These are phyloP conservation scores for Sporothrix luriei DNA, from an alignment of 2,329 filamentous ascomycete genomes.

Conservation along the genomic window DNA sequence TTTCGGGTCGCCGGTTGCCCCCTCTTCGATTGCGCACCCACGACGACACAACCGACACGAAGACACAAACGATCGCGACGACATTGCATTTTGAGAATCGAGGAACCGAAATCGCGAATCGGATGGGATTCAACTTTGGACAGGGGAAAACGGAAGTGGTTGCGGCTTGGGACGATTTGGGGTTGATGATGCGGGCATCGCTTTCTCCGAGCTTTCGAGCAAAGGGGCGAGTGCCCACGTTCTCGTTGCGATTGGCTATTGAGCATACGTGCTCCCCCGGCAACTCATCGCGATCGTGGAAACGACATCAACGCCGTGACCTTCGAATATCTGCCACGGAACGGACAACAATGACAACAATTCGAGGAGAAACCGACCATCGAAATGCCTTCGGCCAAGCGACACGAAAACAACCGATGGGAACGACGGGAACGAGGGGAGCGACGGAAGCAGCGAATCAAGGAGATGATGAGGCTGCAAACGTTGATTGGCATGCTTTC, in stretches of 20 bases:
- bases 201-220: slow-evolving; percentile 4
- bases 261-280: not conserved
- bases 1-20: not conserved
- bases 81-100: not conserved
- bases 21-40: not conserved
- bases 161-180: not conserved
- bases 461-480: not conserved
- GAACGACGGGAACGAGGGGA: not conserved
- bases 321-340: not conserved
- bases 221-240: not conserved
- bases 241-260: not conserved
- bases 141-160: not conserved
- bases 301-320: not conserved
- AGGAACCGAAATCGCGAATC: not conserved
- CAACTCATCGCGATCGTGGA: not conserved
- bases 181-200: not conserved
- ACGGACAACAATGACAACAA: not conserved
- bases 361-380: not conserved
- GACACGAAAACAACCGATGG: not conserved
- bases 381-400: not conserved
- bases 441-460: not conserved
- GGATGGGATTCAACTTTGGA: too few relatives aligned
- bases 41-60: not conserved
- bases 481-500: too few relatives aligned
- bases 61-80: not conserved